Percentiles rank a stretch among this genome's conserved stretches.
These are phyloP conservation scores for Mortierella hygrophila DNA, from an alignment of 192 early-diverging fungal genomes.

Conservation along the genomic window DNA sequence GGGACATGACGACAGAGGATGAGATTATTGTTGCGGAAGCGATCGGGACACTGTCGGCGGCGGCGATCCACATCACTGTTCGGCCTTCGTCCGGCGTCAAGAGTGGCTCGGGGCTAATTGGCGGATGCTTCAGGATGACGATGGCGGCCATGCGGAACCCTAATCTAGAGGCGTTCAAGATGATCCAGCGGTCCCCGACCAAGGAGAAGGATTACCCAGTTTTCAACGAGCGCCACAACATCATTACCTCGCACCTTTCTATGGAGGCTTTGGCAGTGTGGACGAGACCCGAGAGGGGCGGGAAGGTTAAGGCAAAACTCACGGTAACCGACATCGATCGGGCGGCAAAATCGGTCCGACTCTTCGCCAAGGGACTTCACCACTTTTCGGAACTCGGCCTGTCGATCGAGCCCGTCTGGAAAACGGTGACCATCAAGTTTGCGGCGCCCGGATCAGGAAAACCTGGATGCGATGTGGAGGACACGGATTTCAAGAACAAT, in stretches of 20 bases:
- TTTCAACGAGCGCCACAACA: background rate
- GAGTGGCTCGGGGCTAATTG: background rate
- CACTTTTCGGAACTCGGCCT: slow-evolving; percentile 22
- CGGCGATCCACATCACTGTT: slow-evolving; percentile 14
- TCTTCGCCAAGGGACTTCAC: slow-evolving; percentile 20
- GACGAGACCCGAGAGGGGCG: background rate
- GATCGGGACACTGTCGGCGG: slow-evolving; percentile 9
- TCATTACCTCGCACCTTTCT: background rate
- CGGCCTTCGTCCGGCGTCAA: background rate
- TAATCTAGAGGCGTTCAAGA: background rate
- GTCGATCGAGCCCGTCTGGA: slow-evolving; percentile 9
- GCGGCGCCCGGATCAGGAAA: background rate
- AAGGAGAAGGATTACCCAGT: background rate
- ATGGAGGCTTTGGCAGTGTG: background rate
- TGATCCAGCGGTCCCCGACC: background rate
- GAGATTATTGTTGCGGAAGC: slow-evolving; percentile 25
- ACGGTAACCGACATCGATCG: slow-evolving; percentile 23
- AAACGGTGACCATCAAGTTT: slow-evolving; percentile 23
- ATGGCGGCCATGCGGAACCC: slow-evolving; percentile 2
- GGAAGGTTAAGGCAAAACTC: background rate
- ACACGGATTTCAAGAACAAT: slow-evolving; percentile 13
- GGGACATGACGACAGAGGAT: slow-evolving; percentile 34
- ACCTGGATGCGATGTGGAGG: slow-evolving; percentile 21
- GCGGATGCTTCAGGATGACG: background rate
- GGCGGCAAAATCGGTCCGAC: background rate